Evolutionary conservation across 2,329 filamentous ascomycete species (phyloP).

Genomic region (Cytospora leucostoma): DNA sequence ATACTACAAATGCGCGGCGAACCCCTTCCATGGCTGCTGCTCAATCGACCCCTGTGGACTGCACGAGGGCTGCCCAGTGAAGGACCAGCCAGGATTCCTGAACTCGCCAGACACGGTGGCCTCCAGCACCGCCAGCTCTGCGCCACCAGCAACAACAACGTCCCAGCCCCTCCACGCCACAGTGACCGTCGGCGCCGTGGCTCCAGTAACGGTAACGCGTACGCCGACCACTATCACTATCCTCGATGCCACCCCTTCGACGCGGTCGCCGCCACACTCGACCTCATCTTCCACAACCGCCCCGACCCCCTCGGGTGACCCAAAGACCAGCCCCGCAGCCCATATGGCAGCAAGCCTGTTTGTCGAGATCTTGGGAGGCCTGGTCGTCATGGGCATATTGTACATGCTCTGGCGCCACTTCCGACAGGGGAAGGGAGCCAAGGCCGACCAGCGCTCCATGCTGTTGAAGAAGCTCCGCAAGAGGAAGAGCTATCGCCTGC

Average conservation of each 20-base stretch:
- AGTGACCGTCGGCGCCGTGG: background rate
- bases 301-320: background rate
- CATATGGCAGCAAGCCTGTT: slow-evolving; percentile 15
- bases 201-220: background rate
- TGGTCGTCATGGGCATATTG: slow-evolving; percentile 10
- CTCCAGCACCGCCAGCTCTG: background rate
- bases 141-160: background rate
- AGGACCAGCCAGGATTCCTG: slow-evolving; percentile 16
- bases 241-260: background rate
- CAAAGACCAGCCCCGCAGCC: slow-evolving; percentile 6
- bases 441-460: slow-evolving; percentile 11
- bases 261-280: background rate
- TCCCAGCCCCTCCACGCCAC: background rate
- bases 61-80: slow-evolving; percentile 35
- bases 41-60: slow-evolving; percentile 44
- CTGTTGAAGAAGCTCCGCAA: background rate
- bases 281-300: background rate
- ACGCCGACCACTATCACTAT: slow-evolving; percentile 1
- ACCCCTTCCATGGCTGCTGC: slow-evolving; percentile 49
- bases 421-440: background rate
- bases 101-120: slow-evolving; percentile 6
- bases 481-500: background rate
- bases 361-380: slow-evolving; percentile 4
- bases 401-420: slow-evolving; percentile 14
- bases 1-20: slow-evolving; percentile 43